A percentile compares a stretch with the other conserved stretches of the same genome.
phyloP scores from a whole-genome alignment of 345 rosid genomes.

The Draba incana region DNA sequence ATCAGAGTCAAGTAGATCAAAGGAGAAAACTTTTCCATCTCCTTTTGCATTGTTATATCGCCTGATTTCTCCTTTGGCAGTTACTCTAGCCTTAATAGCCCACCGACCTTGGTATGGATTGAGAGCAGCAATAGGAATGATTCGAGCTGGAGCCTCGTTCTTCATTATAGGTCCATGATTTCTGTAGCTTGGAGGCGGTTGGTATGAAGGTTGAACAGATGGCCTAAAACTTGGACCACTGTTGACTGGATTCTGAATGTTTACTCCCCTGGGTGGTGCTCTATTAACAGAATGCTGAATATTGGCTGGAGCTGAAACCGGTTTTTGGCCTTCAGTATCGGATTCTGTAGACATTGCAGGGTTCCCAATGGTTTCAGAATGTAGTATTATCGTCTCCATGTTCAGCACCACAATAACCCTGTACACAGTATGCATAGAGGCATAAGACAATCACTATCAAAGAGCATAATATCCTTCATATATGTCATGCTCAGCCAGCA shows the following conservation, averaged over 20 bases:
- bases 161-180: conserved; percentile 79
- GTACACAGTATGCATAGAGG: conserved; percentile 30
- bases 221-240: conserved; percentile 57
- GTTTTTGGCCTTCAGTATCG: conserved; percentile 49
- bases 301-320: conserved; percentile 43
- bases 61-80: conserved; percentile 87
- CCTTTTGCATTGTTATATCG: conserved; percentile 88
- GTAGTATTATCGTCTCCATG: conserved; percentile 76
- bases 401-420: conserved; percentile 85
- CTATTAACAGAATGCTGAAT: conserved; percentile 47
- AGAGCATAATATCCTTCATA: conserved; percentile 23
- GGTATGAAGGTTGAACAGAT: conserved; percentile 77
- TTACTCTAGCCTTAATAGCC: conserved; percentile 94
- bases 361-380: conserved; percentile 75
- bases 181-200: conserved; percentile 74
- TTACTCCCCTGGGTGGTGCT: conserved; percentile 39
- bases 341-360: conserved; percentile 55
- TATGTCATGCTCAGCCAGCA: conserved; percentile 2
- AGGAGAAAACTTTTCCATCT: conserved; percentile 91
- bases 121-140: conserved; percentile 78
- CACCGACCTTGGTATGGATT: conserved; percentile 93
- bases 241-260: conserved; percentile 46
- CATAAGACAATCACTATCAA: conserved; percentile 5
- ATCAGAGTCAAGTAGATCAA: conserved; percentile 89
- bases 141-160: conserved; percentile 85